Conservation (phyloP, 805 yeast species). For the Metschnikowia kunwiensis region DNA sequence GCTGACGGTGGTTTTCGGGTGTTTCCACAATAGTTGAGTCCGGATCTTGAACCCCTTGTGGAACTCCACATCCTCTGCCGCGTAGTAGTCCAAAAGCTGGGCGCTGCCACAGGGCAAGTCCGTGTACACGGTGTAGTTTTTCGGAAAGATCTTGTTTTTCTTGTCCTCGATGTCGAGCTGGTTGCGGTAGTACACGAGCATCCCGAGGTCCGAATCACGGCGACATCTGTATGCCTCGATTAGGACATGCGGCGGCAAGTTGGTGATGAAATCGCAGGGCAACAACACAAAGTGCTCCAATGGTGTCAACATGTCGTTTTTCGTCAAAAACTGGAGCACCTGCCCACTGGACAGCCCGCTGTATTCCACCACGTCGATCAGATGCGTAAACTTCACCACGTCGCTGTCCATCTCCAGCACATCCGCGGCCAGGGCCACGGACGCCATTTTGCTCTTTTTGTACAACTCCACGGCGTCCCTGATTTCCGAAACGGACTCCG, state of each 20-base stretch:
- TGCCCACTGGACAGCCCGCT: slow-evolving; percentile 53
- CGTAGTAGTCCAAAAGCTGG: slow-evolving; percentile 66
- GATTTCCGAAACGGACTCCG: slow-evolving; percentile 46
- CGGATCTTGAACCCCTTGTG: slow-evolving; percentile 73
- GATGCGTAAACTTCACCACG: slow-evolving; percentile 17
- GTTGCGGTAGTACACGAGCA: slow-evolving; percentile 75
- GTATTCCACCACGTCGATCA: slow-evolving; percentile 24
- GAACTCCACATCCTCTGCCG: slow-evolving; percentile 64
- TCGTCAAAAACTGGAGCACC: slow-evolving; percentile 47
- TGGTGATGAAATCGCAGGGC: slow-evolving; percentile 93
- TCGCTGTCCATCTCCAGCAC: slow-evolving; percentile 18
- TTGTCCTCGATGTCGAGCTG: slow-evolving; percentile 74
- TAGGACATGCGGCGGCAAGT: slow-evolving; percentile 84
- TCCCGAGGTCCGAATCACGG: slow-evolving; percentile 63
- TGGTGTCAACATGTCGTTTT: slow-evolving; percentile 38
- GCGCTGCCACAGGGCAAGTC: slow-evolving; percentile 43
- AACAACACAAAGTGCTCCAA: slow-evolving; percentile 59
- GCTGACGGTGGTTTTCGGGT: slow-evolving; percentile 75
- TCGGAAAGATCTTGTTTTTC: slow-evolving; percentile 54
- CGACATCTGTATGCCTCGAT: slow-evolving; percentile 80
- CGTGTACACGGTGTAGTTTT: slow-evolving; percentile 65
- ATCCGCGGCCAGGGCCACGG: slow-evolving; percentile 12
- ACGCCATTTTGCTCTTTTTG: slow-evolving; percentile 33
- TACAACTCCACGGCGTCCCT: slow-evolving; percentile 48
- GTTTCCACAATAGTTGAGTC: slow-evolving; percentile 86